Conservation (phyloP, 331 rosid species). For the Dryas integrifolia region DNA sequence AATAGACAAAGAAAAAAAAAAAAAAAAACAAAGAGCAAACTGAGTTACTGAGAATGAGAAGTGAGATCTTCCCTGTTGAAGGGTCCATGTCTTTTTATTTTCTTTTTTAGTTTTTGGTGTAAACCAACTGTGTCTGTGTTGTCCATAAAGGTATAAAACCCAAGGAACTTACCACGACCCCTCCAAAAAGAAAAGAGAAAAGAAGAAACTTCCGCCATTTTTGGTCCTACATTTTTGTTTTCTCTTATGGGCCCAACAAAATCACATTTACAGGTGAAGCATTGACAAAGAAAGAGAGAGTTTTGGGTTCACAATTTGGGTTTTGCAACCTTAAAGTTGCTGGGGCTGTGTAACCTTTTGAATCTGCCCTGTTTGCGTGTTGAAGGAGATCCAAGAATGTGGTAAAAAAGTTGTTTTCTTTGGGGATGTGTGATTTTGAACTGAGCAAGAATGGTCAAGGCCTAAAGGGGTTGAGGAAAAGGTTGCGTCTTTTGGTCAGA, state of each 20-base stretch:
- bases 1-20: constrained; percentile 4
- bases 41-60: neutral
- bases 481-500: constrained; percentile 13
- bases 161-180: neutral
- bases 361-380: constrained; percentile 7
- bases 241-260: constrained; percentile 8
- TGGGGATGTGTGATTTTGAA: neutral
- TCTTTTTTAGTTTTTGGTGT: neutral
- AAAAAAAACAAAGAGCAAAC: neutral
- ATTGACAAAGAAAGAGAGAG: constrained; percentile 3
- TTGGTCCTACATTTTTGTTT: constrained; percentile 11
- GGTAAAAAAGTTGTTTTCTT: neutral
- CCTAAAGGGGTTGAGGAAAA: constrained; percentile 18
- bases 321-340: neutral
- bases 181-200: neutral
- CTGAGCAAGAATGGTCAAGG: constrained; percentile 33
- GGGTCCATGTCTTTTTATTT: neutral
- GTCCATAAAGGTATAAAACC: neutral
- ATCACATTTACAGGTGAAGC: neutral
- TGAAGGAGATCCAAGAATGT: constrained; percentile 22
- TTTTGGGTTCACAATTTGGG: constrained; percentile 5
- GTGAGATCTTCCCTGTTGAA: constrained; percentile 26
- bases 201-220: neutral
- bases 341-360: neutral
- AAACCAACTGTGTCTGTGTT: too few species aligned